Conservation (phyloP, 169 alveolate genomes). For the Eimeria brunetti region DNA sequence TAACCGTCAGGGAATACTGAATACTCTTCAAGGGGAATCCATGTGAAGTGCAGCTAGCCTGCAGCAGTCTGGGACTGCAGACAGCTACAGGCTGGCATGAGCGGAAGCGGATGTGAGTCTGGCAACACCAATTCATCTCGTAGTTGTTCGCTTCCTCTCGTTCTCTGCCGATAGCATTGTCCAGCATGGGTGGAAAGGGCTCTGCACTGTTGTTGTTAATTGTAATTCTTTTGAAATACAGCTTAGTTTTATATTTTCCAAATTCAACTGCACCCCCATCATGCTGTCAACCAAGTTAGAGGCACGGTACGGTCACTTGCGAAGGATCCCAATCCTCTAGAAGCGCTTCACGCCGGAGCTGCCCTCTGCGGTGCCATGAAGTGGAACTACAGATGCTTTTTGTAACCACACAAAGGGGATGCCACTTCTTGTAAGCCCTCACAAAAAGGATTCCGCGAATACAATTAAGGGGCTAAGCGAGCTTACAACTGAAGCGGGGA, state of each 20-base stretch:
- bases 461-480: not conserved
- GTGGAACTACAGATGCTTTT: not conserved
- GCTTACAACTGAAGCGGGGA: not conserved
- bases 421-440: not conserved
- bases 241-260: not conserved
- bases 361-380: not conserved
- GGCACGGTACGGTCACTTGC: not conserved
- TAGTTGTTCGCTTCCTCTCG: not conserved
- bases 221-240: constrained; percentile 6
- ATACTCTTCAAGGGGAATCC: not conserved
- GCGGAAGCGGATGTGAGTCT: not conserved
- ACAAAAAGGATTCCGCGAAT: not conserved
- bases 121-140: not conserved
- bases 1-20: not conserved
- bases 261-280: not conserved
- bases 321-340: not conserved
- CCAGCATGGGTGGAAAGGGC: not conserved
- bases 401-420: not conserved
- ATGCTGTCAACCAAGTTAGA: not conserved
- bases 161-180: not conserved
- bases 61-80: not conserved
- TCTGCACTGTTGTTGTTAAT: not conserved
- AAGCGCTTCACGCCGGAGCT: too few species aligned
- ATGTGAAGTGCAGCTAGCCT: not conserved
- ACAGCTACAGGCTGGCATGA: not conserved